Evolutionary conservation across 2,329 filamentous ascomycete species (phyloP), one percentile per base, ranked within the genome.

Genomic region (Trichoderma brevicompactum): DNA sequence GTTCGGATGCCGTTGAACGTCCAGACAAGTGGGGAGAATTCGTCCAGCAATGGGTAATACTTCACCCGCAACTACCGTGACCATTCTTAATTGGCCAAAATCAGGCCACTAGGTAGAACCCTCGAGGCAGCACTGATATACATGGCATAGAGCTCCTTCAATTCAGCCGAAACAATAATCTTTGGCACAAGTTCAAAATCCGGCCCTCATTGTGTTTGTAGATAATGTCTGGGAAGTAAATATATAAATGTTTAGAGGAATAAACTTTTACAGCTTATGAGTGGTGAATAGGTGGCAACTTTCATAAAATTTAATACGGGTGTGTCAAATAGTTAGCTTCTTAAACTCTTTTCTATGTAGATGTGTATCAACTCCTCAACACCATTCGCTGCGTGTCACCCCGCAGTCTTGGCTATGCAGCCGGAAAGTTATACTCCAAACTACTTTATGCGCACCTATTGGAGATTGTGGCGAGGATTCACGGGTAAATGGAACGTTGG

Each of bases 401-500:
- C 59, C 59, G 59, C 59, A 53, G 8, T 61, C 59, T 62, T 43
- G 46, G 59, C 48, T 41, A 62, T 53, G 59, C 59, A 62, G 40
- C 59, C 28, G 40, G 48, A 44, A 62, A 62, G 48, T 52, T 44
- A 41, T 36, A 62, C 17, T 34, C 23, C 38, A 52, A 53, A 2
- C 28, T 36, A 15, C 28, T 32, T 44, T 36, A 53, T 38, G 48
- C 48, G 28, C 40, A 52, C 49, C 40, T 44, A 62, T 62, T 53
- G 59, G 48, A 38, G 23, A 7, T 23, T 13, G 38, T n/a, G 28
- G 38, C 48, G 6, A 44, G 23, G 7, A 6, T 44, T n/a, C 8
- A 10, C 59, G 59, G 59, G 38, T 53, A 53, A 62, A 62, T 53
- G 59, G 59, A 53, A 53, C 15, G 19, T 23, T 44, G n/a, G 38